phyloP scores from a whole-genome alignment of 2,329 filamentous ascomycete species.

The Plenodomus biglobosus region DNA sequence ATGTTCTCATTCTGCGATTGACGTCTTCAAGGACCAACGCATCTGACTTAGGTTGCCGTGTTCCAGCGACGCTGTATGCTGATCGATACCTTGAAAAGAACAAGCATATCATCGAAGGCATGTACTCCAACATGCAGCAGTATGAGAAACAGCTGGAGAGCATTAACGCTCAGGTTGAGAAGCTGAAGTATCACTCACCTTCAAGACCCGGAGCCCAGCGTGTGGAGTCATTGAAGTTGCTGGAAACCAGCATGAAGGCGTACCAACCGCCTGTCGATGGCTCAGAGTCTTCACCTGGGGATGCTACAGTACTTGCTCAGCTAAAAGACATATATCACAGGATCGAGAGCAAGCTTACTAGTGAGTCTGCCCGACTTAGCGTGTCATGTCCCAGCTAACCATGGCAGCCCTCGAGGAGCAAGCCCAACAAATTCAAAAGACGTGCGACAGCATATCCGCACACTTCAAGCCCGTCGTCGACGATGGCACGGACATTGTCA shows the following conservation, averaged over 20 bases:
- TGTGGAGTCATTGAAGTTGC: slow-evolving; percentile 43
- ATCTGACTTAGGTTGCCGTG: slow-evolving; percentile 49
- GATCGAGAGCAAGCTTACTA: slow-evolving; percentile 36
- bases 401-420: slow-evolving; percentile 47
- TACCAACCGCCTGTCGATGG: slow-evolving; percentile 26
- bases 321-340: slow-evolving; percentile 35
- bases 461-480: slow-evolving; percentile 51
- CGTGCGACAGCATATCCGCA: slow-evolving; percentile 49
- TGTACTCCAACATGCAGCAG: slow-evolving; percentile 48
- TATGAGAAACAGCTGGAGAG: slow-evolving; percentile 31
- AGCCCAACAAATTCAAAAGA: slow-evolving; percentile 46
- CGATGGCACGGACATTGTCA: slow-evolving; percentile 20
- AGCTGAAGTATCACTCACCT: slow-evolving; percentile 38
- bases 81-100: slow-evolving; percentile 62
- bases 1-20: slow-evolving; percentile 56
- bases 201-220: slow-evolving; percentile 29
- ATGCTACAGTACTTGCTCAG: slow-evolving; percentile 26
- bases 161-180: slow-evolving; percentile 41
- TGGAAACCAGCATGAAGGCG: slow-evolving; percentile 44
- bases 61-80: slow-evolving; percentile 58
- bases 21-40: slow-evolving; percentile 39
- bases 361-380: slow-evolving; percentile 14
- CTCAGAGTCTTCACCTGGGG: slow-evolving; percentile 14
- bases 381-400: slow-evolving; percentile 9
- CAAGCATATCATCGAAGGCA: slow-evolving; percentile 49